Base-by-base conservation (phyloP, 2,329 filamentous ascomycete species). In the Ascochyta clinopodiicola region DNA sequence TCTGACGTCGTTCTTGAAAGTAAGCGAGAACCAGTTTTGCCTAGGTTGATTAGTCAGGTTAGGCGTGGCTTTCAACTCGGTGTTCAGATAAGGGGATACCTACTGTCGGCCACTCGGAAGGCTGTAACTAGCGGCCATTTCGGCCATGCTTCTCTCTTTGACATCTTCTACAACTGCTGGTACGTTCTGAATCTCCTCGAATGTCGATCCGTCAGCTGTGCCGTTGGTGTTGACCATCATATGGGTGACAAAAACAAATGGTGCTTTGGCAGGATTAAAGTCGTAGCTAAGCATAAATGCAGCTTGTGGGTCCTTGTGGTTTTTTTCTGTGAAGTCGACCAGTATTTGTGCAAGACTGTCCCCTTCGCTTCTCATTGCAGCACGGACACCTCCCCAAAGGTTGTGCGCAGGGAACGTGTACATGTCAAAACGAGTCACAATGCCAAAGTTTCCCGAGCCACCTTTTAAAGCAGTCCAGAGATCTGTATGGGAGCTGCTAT, bases 371-470 rank as follows among this genome's bases (percentile, higher is more conserved):
- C 37, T 6, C 52, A 19, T 21, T 9, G 27, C 35, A 27, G 21
- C 29, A 5, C 38, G 37, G 10, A 49, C 58, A 9, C 65, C 67
- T 12, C 66, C 62, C 54, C 61, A 68, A n/a, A 68, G 44, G 0
- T 44, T 46, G 4, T 57, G 53, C 8, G 56, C 51, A 9, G 57
- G 56, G 22, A 61, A 66, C 12, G 60, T 70, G 56, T 71, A 62
- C 6, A 79, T 42, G 34, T 78, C 75, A 44, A 79, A 78, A 3
- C 74, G 66, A 1, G 77, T 78, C 13, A 79, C 77, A 4, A 79
- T 62, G 2, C 77, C 77, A 45, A 79, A 79, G 60, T 79, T 79
- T 51, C 67, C 75, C 51, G 71, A 73, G n/a, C 78, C 78, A 3
- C 77, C 77, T 56, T 79, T 79, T 35, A 80, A 59, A 21, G 77